Conservation (phyloP, 2,329 filamentous ascomycete genomes). For the Didymella segeticola region DNA sequence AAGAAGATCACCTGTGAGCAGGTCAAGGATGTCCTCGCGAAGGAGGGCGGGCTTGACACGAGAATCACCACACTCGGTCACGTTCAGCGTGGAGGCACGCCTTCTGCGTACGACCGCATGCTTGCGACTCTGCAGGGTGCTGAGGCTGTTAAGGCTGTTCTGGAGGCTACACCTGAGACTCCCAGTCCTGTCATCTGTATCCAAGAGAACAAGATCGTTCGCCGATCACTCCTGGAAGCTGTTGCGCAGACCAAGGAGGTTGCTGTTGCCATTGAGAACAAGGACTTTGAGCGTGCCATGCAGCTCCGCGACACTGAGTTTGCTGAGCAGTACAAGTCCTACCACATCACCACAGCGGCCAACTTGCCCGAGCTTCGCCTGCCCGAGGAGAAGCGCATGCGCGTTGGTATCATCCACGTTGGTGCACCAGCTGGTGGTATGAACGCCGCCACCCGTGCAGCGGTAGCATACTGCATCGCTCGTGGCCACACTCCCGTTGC, state of each 20-base stretch:
- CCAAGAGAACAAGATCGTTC: conserved; percentile 95
- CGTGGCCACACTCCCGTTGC: conserved; percentile 92
- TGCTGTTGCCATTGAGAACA: conserved; percentile 78
- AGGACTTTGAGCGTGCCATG: conserved; percentile 90
- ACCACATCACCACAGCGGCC: conserved; percentile 87
- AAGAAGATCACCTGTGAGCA: conserved; percentile 81
- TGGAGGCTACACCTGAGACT: conserved; percentile 72
- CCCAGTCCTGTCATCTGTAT: conserved; percentile 96
- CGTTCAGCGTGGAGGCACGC: conserved; percentile 92
- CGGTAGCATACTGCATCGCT: conserved; percentile 89
- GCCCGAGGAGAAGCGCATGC: conserved; percentile 81
- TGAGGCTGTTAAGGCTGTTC: conserved; percentile 42
- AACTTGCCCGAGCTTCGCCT: conserved; percentile 73
- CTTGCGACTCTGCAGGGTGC: conserved; percentile 82
- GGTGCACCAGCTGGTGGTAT: conserved; percentile 96
- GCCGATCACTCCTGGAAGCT: conserved; percentile 86
- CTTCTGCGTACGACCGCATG: conserved; percentile 94
- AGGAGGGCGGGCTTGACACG: conserved; percentile 84
- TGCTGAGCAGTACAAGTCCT: conserved; percentile 87
- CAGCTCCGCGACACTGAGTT: conserved; percentile 89
- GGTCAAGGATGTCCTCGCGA: conserved; percentile 87
- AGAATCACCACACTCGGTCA: conserved; percentile 94
- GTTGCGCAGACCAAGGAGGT: conserved; percentile 87
- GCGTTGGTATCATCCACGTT: conserved; percentile 94
- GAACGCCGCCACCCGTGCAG: conserved; percentile 94